Percentiles rank a stretch among this genome's conserved stretches.
Evolutionary conservation across 768 basidiomycete species (phyloP).

Genomic region (Boletus rubescentipes): DNA sequence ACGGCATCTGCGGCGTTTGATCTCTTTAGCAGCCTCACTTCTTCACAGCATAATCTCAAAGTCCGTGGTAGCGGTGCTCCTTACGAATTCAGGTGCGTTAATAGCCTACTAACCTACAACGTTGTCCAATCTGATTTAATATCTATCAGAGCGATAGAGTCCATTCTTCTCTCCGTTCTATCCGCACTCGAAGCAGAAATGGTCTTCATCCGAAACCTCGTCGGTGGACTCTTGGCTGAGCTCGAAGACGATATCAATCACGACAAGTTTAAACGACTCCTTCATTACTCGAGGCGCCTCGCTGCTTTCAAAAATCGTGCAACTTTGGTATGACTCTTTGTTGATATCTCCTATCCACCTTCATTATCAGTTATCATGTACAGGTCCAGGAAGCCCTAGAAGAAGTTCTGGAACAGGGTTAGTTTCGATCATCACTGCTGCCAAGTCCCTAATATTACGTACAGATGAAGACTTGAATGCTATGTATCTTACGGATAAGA

Average conservation of each 20-base stretch:
- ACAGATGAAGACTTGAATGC: slow-evolving; percentile 91
- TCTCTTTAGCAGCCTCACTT: slow-evolving; percentile 9
- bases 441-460: slow-evolving; percentile 3
- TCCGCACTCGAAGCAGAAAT: slow-evolving; percentile 95
- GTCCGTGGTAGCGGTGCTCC: slow-evolving; percentile 65
- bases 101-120: slow-evolving; percentile 17
- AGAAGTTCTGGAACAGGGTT: slow-evolving; percentile 89
- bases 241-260: slow-evolving; percentile 95
- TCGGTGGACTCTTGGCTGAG: slow-evolving; percentile 87
- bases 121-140: slow-evolving; percentile 13
- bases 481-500: slow-evolving; percentile 93
- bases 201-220: slow-evolving; percentile 88
- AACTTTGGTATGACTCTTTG: slow-evolving; percentile 53
- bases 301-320: slow-evolving; percentile 91
- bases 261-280: slow-evolving; percentile 86
- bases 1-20: slow-evolving; percentile 18
- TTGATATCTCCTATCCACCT: background rate
- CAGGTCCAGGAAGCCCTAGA: slow-evolving; percentile 90
- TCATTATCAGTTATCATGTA: slow-evolving; percentile 5
- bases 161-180: slow-evolving; percentile 86
- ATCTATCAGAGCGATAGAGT: slow-evolving; percentile 80
- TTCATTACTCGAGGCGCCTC: slow-evolving; percentile 89
- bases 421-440: slow-evolving; percentile 2
- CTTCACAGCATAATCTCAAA: slow-evolving; percentile 76
- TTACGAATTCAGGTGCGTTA: slow-evolving; percentile 80